Conservation (phyloP, 176 grass and related monocot species). For the Hsuehochloa calcarea region DNA sequence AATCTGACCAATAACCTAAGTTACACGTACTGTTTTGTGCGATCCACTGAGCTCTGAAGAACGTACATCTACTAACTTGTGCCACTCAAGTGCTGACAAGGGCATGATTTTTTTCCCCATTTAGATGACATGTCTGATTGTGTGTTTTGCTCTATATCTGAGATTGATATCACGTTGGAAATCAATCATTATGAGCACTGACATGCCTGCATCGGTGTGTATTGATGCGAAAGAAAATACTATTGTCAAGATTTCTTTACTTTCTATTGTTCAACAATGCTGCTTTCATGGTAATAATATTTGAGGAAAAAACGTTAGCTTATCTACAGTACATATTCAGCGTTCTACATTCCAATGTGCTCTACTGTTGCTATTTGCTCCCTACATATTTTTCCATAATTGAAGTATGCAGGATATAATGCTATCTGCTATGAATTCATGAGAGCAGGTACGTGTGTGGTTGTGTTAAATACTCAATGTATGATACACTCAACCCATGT, state of each 20-base stretch:
- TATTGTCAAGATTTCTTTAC: not conserved
- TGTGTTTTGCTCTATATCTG: not conserved
- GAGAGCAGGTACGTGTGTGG: not conserved
- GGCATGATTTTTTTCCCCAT: not conserved
- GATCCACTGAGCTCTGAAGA: not conserved
- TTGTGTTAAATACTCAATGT: conserved; percentile 6
- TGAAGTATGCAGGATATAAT: not conserved
- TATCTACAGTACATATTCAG: not conserved
- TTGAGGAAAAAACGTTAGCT: not conserved
- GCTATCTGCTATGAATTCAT: not conserved
- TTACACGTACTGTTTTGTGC: not conserved
- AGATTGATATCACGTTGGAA: not conserved
- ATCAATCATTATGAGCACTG: not conserved
- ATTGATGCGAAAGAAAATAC: not conserved
- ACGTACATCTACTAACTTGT: not conserved
- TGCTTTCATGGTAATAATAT: conserved; percentile 4
- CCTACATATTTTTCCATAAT: not conserved
- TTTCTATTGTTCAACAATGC: not conserved
- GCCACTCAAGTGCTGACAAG: not conserved
- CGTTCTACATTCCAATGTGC: not conserved
- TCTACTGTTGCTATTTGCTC: not conserved
- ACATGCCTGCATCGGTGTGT: not conserved
- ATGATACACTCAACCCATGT: not conserved
- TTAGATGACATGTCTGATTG: not conserved
- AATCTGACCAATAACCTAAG: not conserved